These are phyloP conservation scores for Diaporthe australafricana DNA, from an alignment of 2,329 filamentous ascomycete species.

Conservation along the genomic window DNA sequence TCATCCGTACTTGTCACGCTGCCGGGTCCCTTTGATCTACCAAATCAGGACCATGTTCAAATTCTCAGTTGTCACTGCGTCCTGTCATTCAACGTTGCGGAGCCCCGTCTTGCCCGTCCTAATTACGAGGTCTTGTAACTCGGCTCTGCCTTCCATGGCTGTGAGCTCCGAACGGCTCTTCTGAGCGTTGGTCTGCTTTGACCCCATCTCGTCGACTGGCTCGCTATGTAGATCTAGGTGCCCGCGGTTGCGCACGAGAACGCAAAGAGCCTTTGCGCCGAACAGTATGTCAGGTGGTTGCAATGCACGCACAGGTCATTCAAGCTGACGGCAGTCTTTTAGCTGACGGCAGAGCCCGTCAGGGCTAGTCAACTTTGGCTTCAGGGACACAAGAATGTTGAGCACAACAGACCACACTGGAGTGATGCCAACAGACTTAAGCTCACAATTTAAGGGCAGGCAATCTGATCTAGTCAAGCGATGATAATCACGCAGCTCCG, in stretches of 20 bases:
- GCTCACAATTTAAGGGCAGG: not conserved
- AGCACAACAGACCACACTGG: not conserved
- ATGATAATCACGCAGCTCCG: not conserved
- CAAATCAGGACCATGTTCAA: not conserved
- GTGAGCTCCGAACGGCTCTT: not conserved
- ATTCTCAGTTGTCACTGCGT: not conserved
- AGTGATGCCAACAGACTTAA: not conserved
- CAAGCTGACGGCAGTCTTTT: too few species aligned
- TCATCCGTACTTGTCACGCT: too few species aligned
- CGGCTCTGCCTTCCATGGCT: slow-evolving; percentile 2
- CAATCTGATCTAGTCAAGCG: not conserved
- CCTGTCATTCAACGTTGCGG: not conserved
- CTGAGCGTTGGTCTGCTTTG: not conserved
- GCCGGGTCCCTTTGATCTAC: not conserved
- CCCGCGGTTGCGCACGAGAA: not conserved
- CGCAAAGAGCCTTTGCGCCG: not conserved
- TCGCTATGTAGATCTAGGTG: not conserved
- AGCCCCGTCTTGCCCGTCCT: not conserved
- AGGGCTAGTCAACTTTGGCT: not conserved
- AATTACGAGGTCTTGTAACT: not conserved
- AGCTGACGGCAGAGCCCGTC: too few species aligned
- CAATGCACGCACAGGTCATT: not conserved
- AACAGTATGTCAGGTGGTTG: not conserved
- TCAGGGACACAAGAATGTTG: not conserved
- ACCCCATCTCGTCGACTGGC: not conserved